Evolutionary conservation across 2,329 filamentous ascomycete genomes (phyloP), one percentile per base, ranked within the genome.

Genomic region (Plenodomus biglobosus): DNA sequence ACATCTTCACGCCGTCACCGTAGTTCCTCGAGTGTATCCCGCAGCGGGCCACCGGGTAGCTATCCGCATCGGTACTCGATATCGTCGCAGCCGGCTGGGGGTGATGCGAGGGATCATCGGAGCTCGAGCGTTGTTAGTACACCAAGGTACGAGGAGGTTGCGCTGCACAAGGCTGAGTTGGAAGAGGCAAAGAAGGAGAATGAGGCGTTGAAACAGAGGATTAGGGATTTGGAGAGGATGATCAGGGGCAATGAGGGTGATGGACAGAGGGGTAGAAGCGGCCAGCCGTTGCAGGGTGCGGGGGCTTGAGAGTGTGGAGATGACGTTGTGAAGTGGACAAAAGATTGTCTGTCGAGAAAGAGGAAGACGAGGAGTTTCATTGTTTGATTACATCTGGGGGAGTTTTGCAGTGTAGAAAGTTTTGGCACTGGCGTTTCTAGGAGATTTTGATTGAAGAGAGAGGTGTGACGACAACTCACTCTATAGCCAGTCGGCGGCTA

Each of bases 1-100:
- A 80, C 77, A 18, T 75, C 77, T 52, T 81, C 73, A 48, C 81
- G 74, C 42, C 77, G 81, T 43, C 80, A 84, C 62, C 78, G 80
- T 41, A 82, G 79, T 17, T 81, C 77, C 8, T 81, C 78, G 5
- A 81, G 76, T 51, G 72, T 82, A 13, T 80, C 78, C 22, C 64
- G 68, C 19, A 63, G 51, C 22, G 57, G 55, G 11, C 66, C 66
- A 16, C 50, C 50, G 18, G 51, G 46, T 10, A 45, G 38, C 16
- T 60, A 65, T 36, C 59, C 62, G 8, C 66, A 66, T 36, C 58
- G 69, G 2, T 68, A 70, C 52, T 69, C 66, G 1, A 50, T 68
- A 15, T 68, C 66, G 15, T 65, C 64, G 2, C 64, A 69, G 27
- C 56, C 58, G n/a, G 58, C 62, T 10, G 53, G 55, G 16, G 55